A percentile compares a stretch with the other conserved stretches of the same genome.
phyloP scores from a whole-genome alignment of 2,329 filamentous ascomycete species.

The Aspergillus glaucus region DNA sequence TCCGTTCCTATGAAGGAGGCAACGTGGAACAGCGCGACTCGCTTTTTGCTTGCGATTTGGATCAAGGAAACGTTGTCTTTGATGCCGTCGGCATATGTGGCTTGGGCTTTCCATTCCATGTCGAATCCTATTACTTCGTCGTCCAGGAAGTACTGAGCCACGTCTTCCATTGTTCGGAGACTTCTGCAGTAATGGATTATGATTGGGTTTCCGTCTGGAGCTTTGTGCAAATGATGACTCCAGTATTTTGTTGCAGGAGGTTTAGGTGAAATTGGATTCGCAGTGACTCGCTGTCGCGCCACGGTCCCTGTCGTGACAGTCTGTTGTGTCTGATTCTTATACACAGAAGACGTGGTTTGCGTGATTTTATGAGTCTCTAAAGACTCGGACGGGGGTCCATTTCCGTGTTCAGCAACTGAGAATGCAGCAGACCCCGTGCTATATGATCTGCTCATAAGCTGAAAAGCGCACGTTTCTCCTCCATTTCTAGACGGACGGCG shows the following conservation, averaged over 20 bases:
- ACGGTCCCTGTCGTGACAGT: neutral
- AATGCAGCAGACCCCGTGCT: slow-evolving; percentile 1
- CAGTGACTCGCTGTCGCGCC: neutral
- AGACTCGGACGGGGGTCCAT: too few relatives aligned
- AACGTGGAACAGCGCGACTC: slow-evolving; percentile 76
- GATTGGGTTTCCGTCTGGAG: slow-evolving; percentile 47
- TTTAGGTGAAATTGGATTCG: too few relatives aligned
- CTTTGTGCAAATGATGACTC: slow-evolving; percentile 40
- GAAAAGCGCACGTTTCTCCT: too few relatives aligned
- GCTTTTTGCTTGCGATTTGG: slow-evolving; percentile 70
- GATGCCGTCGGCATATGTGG: slow-evolving; percentile 42
- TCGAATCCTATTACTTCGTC: slow-evolving; percentile 79
- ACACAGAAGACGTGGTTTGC: too few relatives aligned
- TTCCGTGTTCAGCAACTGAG: neutral
- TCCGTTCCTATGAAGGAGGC: slow-evolving; percentile 51
- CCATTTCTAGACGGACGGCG: too few relatives aligned
- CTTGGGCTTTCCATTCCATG: slow-evolving; percentile 68
- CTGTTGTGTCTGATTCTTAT: neutral
- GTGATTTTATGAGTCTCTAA: too few relatives aligned
- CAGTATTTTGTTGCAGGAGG: slow-evolving; percentile 18
- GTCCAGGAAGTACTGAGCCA: slow-evolving; percentile 59
- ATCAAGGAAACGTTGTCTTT: slow-evolving; percentile 73
- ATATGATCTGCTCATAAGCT: slow-evolving; percentile 1
- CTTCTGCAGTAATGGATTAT: slow-evolving; percentile 73
- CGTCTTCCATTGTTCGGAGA: slow-evolving; percentile 59